phyloP scores from a whole-genome alignment of 2,329 filamentous ascomycete genomes.

The Curvularia eragrostidis region DNA sequence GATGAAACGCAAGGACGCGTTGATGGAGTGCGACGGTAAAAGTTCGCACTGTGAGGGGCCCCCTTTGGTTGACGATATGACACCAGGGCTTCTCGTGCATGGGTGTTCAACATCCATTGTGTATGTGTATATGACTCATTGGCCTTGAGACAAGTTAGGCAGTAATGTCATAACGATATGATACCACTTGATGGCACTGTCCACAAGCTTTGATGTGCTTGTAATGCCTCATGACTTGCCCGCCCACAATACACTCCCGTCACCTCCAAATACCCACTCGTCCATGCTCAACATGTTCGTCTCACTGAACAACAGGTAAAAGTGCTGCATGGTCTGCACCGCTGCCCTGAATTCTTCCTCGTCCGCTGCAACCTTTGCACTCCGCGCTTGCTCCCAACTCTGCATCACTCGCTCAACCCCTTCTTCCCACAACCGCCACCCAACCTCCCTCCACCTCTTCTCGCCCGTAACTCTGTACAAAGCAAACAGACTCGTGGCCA shows the following conservation, averaged over 20 bases:
- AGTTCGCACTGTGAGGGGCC: conserved; percentile 38
- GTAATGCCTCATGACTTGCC: background rate
- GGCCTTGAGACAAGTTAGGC: conserved; percentile 29
- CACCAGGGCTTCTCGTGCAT: conserved; percentile 37
- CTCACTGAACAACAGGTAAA: conserved; percentile 66
- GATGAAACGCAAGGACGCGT: conserved; percentile 19
- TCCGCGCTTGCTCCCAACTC: conserved; percentile 35
- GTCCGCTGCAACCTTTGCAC: conserved; percentile 61
- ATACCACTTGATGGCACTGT: conserved; percentile 11
- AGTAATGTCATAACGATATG: conserved; percentile 44
- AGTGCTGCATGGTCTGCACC: conserved; percentile 70
- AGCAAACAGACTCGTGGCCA: conserved; percentile 78
- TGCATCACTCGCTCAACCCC: conserved; percentile 57
- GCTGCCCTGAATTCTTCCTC: conserved; percentile 76
- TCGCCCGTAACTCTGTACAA: conserved; percentile 76
- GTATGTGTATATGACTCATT: conserved; percentile 27
- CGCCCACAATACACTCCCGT: conserved; percentile 49
- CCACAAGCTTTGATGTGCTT: background rate
- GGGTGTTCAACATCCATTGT: conserved; percentile 31
- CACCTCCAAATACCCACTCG: conserved; percentile 65
- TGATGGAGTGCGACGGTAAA: conserved; percentile 34
- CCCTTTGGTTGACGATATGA: conserved; percentile 40
- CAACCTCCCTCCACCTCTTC: conserved; percentile 66
- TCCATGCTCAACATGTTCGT: conserved; percentile 64
- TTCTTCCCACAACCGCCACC: conserved; percentile 74